Base-by-base conservation (phyloP, 1,284 basidiomycete genomes). In the Rhodotorula mucilaginosa region DNA sequence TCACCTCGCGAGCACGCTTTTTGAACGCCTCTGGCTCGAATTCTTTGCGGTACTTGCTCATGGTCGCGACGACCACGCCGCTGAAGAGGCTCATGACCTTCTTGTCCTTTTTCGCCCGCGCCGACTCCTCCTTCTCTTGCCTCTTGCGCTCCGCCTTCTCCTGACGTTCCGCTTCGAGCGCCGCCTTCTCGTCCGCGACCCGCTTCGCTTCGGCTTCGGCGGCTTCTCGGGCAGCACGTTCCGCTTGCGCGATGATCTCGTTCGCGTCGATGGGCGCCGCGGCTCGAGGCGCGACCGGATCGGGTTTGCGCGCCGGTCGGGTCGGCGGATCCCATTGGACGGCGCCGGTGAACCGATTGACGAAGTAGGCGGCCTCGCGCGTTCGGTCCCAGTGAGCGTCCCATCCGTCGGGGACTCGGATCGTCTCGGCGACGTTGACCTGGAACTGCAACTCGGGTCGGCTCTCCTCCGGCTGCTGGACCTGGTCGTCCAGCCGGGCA, bases 1-100 rank as follows among this genome's bases (percentile, higher is more conserved):
- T 74, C 75, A 93, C 94, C 86, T 98, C 93, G 80, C 93, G 93
- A 10, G 97, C 96, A 79, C 97, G 89, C 79, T 89, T 90, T 85
- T 99, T 99, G 85, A 99, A 98, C 65, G 86, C 82, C 7, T 97
- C 93, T 68, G 88, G 87, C 68, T 92, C 89, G 82, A 98, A 86
- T 69, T 88, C 83, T 68, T 89, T 86, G 75, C 88, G 86, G 80
- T 97, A 89, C 83, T 94, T 96, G 65, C 89, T 91, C 91, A 98
- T 93, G 71, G 85, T 88, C 80, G 88, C 89, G 54, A 99, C 96
- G 46, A 98, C 95, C 3, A 97, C 86, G 21, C 89, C 88, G 31
- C 93, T 91, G 13, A 99, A 88, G 31, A 97, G 85, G 81, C 92
- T 93, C 76, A 88, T 81, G 73, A 97, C 81, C 76, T 87, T 83